Evolutionary conservation across 306 rosid genomes (phyloP), one percentile per base, ranked within the genome.

Genomic region (Vachellia pachyceras): DNA sequence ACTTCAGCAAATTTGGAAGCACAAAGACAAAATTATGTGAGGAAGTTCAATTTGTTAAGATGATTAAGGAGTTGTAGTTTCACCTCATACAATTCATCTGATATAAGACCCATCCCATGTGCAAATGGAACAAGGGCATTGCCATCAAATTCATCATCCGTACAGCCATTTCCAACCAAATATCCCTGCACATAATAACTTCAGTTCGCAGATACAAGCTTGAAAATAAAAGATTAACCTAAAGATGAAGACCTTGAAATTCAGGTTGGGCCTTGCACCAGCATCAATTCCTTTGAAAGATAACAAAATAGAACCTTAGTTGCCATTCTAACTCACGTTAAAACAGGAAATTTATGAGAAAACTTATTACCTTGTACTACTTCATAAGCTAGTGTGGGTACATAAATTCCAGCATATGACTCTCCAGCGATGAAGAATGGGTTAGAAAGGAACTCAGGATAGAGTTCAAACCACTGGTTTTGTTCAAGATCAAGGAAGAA

Each of bases 91-190:
- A 95, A 82, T 5, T 91, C 92, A 68, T 93, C 93, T 44, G 98
- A 85, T 84, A 95, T 95, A 67, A 95, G 88, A 60, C 97, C 99
- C 99, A 95, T 95, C 80, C 99, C 99, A 25, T 95, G 97, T 17
- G 52, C 98, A 88, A 95, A 95, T 75, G 99, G 99, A 67, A 95
- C 89, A 82, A 93, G 91, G 73, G 99, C 99, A 82, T 93, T 95
- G 77, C 97, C 99, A 84, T 93, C 99, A n/a, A 91, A 52, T 45
- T 33, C 54, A 2, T 89, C 89, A 87, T 95, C 99, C 6, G 97
- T 66, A 49, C 91, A 94, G 33, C 99, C 99, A 81, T 95, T 95
- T 82, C 99, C 99, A 78, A 95, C 95, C 80, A 95, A 18, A 85
- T 90, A 95, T 72, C 99, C 99, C 99, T 95, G 90, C 45, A 66